Evolutionary conservation across 2,329 filamentous ascomycete species (phyloP).

Genomic region (Botrytis fragariae): DNA sequence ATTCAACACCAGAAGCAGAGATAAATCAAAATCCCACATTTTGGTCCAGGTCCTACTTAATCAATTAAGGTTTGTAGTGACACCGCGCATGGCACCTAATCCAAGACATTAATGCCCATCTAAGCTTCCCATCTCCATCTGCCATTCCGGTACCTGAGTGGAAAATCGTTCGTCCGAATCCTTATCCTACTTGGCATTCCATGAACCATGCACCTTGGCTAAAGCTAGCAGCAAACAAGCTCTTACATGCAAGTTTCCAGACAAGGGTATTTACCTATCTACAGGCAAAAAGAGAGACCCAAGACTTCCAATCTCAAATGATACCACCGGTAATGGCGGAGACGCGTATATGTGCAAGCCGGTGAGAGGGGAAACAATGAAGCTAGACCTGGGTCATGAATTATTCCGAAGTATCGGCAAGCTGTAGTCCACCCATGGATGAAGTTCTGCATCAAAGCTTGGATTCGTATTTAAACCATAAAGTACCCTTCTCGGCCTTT

Average conservation of each 20-base stretch:
- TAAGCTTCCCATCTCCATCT: background rate
- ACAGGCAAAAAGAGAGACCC: background rate
- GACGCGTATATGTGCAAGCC: background rate
- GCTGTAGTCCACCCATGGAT: background rate
- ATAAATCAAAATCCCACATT: background rate
- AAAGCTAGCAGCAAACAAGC: background rate
- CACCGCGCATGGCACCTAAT: background rate
- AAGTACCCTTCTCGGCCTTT: background rate
- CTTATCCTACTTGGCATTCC: background rate
- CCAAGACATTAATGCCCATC: background rate
- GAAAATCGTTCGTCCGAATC: background rate
- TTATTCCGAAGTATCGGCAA: constrained; percentile 10
- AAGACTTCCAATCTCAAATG: background rate
- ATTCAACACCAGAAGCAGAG: background rate
- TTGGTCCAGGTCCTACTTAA: background rate
- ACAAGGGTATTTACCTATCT: background rate
- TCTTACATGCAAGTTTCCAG: background rate
- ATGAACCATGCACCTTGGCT: background rate
- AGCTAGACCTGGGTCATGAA: background rate
- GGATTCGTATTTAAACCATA: background rate
- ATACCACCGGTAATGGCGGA: background rate
- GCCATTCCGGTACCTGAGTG: background rate
- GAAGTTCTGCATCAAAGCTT: background rate
- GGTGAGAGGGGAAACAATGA: background rate
- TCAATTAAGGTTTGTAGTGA: background rate